Evolutionary conservation across 2,329 filamentous ascomycete species (phyloP), one percentile per base, ranked within the genome.

Genomic region (Polytolypa hystricis): DNA sequence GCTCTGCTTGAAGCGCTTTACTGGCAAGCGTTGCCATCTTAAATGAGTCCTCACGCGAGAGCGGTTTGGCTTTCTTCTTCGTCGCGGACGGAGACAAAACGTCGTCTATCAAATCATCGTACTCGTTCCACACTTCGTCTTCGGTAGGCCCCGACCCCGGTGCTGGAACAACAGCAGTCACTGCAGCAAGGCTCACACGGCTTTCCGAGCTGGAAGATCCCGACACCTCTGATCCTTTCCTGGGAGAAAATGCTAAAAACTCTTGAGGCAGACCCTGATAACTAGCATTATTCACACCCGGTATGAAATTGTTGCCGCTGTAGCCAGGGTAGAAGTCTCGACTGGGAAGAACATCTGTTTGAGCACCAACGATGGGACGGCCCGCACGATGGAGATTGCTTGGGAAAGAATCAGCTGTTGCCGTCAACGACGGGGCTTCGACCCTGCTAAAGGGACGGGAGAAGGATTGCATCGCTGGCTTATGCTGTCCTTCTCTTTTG

Each of bases 91-190:
- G 62, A 4, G 69, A 71, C 33, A 74, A 70, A 8, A 77, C 70
- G 39, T 84, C 79, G 35, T 83, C 82, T 37, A 95, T 73, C 9
- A 95, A 65, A 49, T 95, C 89, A 46, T 96, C 79, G 53, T 93
- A 95, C 58, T 93, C 89, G 35, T 87, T 79, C 89, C 89, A 96
- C 2, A 94, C 73, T 53, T 95, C 89, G 49, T 95, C 89, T 46
- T 93, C 83, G 1, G 66, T 75, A 3, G 79, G 69, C 0, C 75
- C 78, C 3, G 77, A 74, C 30, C 66, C 67, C 1, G 74, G 67
- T 3, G 66, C 62, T 0, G 81, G 81, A 15, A 82, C 65, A 2
- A 84, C 61, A 5, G 82, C 79, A 11, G 77, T 82, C 3, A 78
- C 74, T 4, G 72, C 71, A 9, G 70, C 68, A 44, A 71, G 77